phyloP scores from a whole-genome alignment of 73 alveolate genomes.

The Paramecium tetraurelia region DNA sequence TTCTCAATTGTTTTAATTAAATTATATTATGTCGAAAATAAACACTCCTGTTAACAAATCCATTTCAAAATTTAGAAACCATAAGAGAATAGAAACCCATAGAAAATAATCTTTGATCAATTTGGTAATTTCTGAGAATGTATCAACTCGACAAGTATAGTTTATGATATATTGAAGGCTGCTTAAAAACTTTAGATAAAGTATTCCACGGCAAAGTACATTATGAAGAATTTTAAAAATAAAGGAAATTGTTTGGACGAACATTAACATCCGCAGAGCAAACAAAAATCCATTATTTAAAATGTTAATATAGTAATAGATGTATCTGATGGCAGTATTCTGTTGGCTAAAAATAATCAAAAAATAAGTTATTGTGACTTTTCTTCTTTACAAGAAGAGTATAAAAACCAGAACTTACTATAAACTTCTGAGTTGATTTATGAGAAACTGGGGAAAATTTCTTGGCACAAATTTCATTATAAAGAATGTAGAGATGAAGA shows the following conservation, averaged over 20 bases:
- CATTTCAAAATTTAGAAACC: background rate
- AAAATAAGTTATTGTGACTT: background rate
- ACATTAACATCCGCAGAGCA: background rate
- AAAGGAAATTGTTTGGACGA: background rate
- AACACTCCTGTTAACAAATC: background rate
- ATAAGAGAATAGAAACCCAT: background rate
- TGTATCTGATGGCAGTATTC: background rate
- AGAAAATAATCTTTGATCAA: background rate
- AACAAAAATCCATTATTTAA: background rate
- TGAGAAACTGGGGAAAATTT: background rate
- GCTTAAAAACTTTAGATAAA: conserved; percentile 1
- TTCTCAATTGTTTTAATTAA: background rate
- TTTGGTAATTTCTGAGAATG: background rate
- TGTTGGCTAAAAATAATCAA: background rate
- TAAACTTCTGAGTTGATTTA: background rate
- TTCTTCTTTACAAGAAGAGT: background rate
- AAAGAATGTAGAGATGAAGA: background rate
- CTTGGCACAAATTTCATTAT: background rate
- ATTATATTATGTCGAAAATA: background rate
- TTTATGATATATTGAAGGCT: background rate
- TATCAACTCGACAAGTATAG: background rate
- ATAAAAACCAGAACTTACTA: background rate
- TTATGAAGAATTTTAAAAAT: conserved; percentile 18
- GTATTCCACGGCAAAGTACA: conserved; percentile 30
- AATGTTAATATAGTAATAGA: background rate